Base-by-base conservation (phyloP, 192 early-diverging fungal genomes). In the Umbelopsis isabellina region DNA sequence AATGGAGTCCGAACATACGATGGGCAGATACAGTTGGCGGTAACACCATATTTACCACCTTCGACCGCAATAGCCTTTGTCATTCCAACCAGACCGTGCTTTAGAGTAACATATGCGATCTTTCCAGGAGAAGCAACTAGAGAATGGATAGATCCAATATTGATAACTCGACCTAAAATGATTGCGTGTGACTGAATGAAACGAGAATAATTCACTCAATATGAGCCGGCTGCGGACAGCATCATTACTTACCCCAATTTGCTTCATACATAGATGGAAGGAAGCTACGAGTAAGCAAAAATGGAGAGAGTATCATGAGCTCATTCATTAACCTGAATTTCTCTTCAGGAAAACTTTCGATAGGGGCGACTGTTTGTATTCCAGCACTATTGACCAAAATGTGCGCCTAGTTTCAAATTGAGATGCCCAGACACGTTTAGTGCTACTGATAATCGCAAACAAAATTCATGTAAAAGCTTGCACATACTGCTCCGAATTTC, bases 131-230 rank as follows among this genome's bases (percentile, higher is more conserved):
- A 66, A 22, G 65, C 65, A 21, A 66, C 65, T 11, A 66, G 46
- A 30, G 65, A 66, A 15, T 66, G 65, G 8, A 66, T 66, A 5
- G 65, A 66, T 7, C 65, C 65, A 22, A 66, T 48, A 21, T 66
- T 66, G 44, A 66, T 33, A 18, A 66, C 45, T 15, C 65, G 65
- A 16, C 65, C 55, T 61, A 35, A 35, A 41, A 13, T 2, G 2
- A 13, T 61, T 11, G 30, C 3, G 16, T 37, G 13, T 5, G 4
- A 58, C 3, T 13, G 30, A 3, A 13, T 35, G 18, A 61, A 2
- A 35, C 10, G 1, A 6, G 1, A 41, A 10, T 41, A 10, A 41
- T 6, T 5, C 1, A 6, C 37, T 41, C 10, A 10, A 41, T 41
- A 6, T 41, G 37, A 41, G 6, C 37, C 1, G 27, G 27, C 27